Evolutionary conservation across 2,329 filamentous ascomycete genomes (phyloP), one percentile per base, ranked within the genome.

Genomic region (Claviceps paspali): DNA sequence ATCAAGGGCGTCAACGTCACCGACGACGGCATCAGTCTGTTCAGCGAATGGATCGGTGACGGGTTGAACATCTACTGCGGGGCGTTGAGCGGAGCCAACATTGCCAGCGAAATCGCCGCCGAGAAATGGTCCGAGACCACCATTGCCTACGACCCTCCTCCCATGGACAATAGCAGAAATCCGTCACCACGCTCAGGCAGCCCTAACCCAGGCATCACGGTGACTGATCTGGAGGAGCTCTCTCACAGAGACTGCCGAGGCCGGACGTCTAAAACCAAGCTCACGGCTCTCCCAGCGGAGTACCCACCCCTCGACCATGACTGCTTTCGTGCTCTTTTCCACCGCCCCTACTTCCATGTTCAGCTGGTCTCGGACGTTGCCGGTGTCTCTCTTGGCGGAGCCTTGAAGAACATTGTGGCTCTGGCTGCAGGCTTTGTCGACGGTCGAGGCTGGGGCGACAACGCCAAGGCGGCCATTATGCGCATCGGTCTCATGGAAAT

Each of bases 91-190:
- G 91, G 91, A 38, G 91, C 91, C 50, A 98, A 98, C 65, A 91
- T 98, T 52, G 91, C 92, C 35, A 82, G 73, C 47, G 92, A 98
- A 60, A 91, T 98, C 50, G 91, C 91, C 1, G 73, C 77, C 47
- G 91, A 95, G 66, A 94, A 95, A 59, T 96, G 85, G 73, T 94
- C 82, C 43, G 91, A 96, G 64, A 96, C 91, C 3, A 98, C 88
- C 17, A 79, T 98, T 42, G 91, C 87, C 33, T 98, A 98, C 59
- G 86, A 94, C 52, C 88, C 91, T 18, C 91, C 91, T 1, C 72
- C 75, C 12, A 76, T 93, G 64, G 40, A 42, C 23, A 88, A 96
- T 49, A 91, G 82, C 49, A 76, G 80, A 49, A 76, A 78, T 29
- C 78, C 82, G 2, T 61, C 68, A 51, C 64, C 67, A 26, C 62